Percentiles rank a stretch among this genome's conserved stretches.
phyloP scores from a whole-genome alignment of 1,284 basidiomycete species.

The Xerocomus minutiporus region DNA sequence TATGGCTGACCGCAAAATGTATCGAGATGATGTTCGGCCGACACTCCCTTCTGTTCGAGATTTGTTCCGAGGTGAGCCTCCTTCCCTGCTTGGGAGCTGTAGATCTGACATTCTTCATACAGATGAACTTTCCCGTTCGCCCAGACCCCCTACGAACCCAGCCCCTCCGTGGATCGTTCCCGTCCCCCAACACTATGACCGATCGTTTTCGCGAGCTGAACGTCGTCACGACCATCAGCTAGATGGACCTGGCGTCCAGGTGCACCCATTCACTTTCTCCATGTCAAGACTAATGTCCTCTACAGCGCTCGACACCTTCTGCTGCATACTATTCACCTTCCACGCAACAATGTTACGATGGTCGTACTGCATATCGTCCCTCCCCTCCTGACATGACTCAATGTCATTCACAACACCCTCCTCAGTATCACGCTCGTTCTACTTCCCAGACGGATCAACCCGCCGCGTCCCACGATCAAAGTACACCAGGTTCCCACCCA shows the following conservation, averaged over 20 bases:
- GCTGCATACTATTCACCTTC: slow-evolving; percentile 19
- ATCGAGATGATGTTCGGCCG: slow-evolving; percentile 45
- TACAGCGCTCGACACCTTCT: slow-evolving; percentile 23
- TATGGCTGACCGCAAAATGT: slow-evolving; percentile 41
- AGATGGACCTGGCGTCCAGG: slow-evolving; percentile 32
- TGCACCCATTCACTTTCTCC: slow-evolving; percentile 6
- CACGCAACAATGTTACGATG: slow-evolving; percentile 28
- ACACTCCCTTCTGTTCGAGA: slow-evolving; percentile 74
- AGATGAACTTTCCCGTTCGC: slow-evolving; percentile 45
- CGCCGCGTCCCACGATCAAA: slow-evolving; percentile 29
- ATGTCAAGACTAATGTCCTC: slow-evolving; percentile 8
- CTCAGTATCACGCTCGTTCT: slow-evolving; percentile 26
- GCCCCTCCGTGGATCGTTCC: slow-evolving; percentile 39
- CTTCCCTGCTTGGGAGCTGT: neutral
- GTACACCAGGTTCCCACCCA: slow-evolving; percentile 21
- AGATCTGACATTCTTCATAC: slow-evolving; percentile 8
- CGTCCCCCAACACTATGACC: slow-evolving; percentile 29
- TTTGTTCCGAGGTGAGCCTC: slow-evolving; percentile 56
- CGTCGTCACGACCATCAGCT: slow-evolving; percentile 25
- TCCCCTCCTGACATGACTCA: slow-evolving; percentile 18
- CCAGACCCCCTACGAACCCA: slow-evolving; percentile 34
- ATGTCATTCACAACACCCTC: slow-evolving; percentile 22
- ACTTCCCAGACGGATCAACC: slow-evolving; percentile 29
- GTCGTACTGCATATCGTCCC: slow-evolving; percentile 19
- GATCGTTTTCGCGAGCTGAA: slow-evolving; percentile 23